phyloP scores from a whole-genome alignment of 2,329 filamentous ascomycete species.

The Colletotrichum sp. region DNA sequence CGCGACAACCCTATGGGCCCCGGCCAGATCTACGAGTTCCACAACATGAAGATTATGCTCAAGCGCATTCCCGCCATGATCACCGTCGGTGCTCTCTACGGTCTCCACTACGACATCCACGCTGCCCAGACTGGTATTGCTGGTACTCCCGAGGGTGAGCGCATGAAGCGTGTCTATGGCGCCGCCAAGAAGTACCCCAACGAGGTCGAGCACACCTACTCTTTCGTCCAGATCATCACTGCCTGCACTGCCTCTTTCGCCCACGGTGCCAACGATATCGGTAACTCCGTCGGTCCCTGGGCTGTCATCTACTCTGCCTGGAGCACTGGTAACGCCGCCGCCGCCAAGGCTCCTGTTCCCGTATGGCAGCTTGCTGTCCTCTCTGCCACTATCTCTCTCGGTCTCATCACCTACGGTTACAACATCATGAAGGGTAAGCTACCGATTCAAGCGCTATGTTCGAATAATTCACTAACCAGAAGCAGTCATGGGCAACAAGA shows the following conservation, averaged over 20 bases:
- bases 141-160: conserved; percentile 74
- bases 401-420: conserved; percentile 78
- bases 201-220: conserved; percentile 73
- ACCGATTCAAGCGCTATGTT: not conserved
- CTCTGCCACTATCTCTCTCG: conserved; percentile 65
- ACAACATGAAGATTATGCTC: conserved; percentile 68
- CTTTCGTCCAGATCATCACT: conserved; percentile 69
- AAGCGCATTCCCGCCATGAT: conserved; percentile 75
- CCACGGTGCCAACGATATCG: conserved; percentile 80
- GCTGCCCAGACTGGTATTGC: conserved; percentile 72
- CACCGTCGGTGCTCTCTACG: conserved; percentile 70
- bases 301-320: conserved; percentile 73
- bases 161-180: conserved; percentile 73
- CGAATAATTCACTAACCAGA: conserved; percentile 18
- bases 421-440: conserved; percentile 80
- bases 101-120: conserved; percentile 84
- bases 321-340: conserved; percentile 65
- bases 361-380: conserved; percentile 80
- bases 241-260: conserved; percentile 77
- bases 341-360: conserved; percentile 69
- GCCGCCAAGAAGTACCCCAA: conserved; percentile 70
- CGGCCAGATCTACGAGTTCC: conserved; percentile 75
- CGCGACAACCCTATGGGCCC: conserved; percentile 75
- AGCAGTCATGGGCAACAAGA: conserved; percentile 80
- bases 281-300: conserved; percentile 73